Conservation (phyloP, 176 grass and related monocot species). For the Hsuehochloa calcarea region DNA sequence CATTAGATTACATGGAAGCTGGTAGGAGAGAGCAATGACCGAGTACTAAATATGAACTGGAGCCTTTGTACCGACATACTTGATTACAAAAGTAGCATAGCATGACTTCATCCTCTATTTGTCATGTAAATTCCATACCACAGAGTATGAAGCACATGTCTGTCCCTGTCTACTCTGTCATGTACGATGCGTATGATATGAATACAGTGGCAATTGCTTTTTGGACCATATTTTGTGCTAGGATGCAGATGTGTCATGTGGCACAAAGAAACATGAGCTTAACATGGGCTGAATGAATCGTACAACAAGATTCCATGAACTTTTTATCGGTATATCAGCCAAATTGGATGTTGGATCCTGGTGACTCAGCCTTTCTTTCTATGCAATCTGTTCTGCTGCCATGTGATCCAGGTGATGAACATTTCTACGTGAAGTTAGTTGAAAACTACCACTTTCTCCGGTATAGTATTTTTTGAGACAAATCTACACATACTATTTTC, state of each 20-base stretch:
- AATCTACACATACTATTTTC: too few relatives aligned
- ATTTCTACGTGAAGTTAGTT: too few relatives aligned
- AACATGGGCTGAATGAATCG: neutral
- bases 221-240: neutral
- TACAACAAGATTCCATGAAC: neutral
- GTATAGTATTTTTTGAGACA: too few relatives aligned
- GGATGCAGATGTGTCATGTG: neutral
- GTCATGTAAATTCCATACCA: neutral
- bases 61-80: neutral
- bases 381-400: too few relatives aligned
- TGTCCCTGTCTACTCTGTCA: too few relatives aligned
- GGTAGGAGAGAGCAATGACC: conserved; percentile 20
- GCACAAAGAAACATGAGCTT: neutral
- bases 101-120: neutral
- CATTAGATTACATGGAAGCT: conserved; percentile 38
- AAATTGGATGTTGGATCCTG: neutral
- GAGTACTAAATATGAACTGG: neutral
- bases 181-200: neutral
- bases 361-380: too few relatives aligned
- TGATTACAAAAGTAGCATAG: too few relatives aligned
- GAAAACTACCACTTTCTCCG: too few relatives aligned
- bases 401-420: too few relatives aligned
- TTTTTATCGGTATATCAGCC: neutral
- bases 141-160: neutral
- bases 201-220: too few relatives aligned